phyloP scores from a whole-genome alignment of 1,284 basidiomycete genomes.

The Neonothopanus nambi region DNA sequence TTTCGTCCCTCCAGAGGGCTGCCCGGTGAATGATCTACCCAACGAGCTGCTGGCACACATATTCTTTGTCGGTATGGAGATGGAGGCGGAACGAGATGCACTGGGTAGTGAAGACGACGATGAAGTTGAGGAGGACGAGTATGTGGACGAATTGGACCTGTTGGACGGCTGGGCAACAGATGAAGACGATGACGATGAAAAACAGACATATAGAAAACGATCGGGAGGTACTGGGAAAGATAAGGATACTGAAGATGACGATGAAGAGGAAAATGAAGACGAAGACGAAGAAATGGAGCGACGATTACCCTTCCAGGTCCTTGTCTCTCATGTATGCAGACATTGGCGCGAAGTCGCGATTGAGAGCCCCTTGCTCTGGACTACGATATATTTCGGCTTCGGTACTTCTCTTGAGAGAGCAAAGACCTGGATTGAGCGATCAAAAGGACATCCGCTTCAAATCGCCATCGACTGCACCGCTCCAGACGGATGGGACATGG shows the following conservation, averaged over 20 bases:
- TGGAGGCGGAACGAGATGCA: constrained; percentile 28
- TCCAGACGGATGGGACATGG: constrained; percentile 21
- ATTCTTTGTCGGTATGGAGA: constrained; percentile 48
- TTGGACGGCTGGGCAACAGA: constrained; percentile 17
- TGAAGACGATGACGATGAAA: constrained; percentile 16
- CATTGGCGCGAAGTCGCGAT: constrained; percentile 36
- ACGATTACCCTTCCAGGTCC: constrained; percentile 36
- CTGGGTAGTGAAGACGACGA: constrained; percentile 24
- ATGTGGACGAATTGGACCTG: constrained; percentile 18
- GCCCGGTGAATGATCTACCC: constrained; percentile 56
- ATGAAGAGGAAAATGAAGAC: constrained; percentile 15
- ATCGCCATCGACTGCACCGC: constrained; percentile 46
- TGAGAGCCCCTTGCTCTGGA: constrained; percentile 24
- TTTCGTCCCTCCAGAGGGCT: constrained; percentile 49
- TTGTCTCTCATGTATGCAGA: constrained; percentile 35
- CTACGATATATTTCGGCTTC: constrained; percentile 24
- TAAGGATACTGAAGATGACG: constrained; percentile 21
- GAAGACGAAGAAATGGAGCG: constrained; percentile 19
- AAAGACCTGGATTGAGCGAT: constrained; percentile 43
- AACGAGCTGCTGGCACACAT: constrained; percentile 60
- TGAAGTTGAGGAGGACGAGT: constrained; percentile 27
- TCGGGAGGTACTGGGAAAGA: constrained; percentile 9
- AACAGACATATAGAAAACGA: background rate
- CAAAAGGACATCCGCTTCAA: constrained; percentile 46
- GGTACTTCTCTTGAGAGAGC: constrained; percentile 40